Evolutionary conservation across 176 grass and related monocot species (phyloP).

Genomic region (Tillandsia leiboldiana): DNA sequence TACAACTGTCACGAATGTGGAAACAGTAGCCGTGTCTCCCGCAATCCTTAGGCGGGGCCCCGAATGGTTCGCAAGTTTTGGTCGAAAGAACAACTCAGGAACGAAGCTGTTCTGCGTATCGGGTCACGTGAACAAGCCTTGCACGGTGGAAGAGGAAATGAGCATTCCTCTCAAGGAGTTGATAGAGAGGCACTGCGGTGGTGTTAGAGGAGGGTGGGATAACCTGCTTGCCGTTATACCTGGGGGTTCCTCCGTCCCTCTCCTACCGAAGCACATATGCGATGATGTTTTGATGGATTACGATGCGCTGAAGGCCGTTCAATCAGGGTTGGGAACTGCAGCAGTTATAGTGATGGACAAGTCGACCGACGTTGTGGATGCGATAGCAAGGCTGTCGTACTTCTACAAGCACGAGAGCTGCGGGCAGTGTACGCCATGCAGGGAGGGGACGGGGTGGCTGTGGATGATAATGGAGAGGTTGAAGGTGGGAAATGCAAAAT

Average conservation of each 20-base stretch:
- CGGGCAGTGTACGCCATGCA: conserved; percentile 88
- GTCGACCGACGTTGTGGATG: conserved; percentile 83
- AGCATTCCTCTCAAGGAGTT: conserved; percentile 87
- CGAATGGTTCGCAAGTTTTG: conserved; percentile 94
- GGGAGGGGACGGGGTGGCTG: conserved; percentile 85
- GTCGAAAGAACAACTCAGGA: conserved; percentile 78
- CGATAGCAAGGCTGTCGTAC: conserved; percentile 75
- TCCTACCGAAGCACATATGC: conserved; percentile 78
- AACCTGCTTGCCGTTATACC: conserved; percentile 82
- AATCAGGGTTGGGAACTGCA: conserved; percentile 74
- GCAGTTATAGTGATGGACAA: conserved; percentile 93
- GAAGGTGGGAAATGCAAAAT: conserved; percentile 80
- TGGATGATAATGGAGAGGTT: conserved; percentile 99
- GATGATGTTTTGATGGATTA: conserved; percentile 93
- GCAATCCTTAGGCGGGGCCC: conserved; percentile 81
- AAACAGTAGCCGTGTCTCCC: conserved; percentile 84
- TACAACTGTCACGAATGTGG: conserved; percentile 86
- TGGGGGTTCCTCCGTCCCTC: conserved; percentile 73
- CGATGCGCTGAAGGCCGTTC: conserved; percentile 78
- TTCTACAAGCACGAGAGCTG: conserved; percentile 98
- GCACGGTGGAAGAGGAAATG: conserved; percentile 95
- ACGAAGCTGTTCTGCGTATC: conserved; percentile 81
- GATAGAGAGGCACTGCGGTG: conserved; percentile 78
- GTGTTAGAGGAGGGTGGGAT: conserved; percentile 90
- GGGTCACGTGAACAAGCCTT: conserved; percentile 90